Conservation (phyloP, 2,329 filamentous ascomycete species). For the Sarocladiaceae sp. region DNA sequence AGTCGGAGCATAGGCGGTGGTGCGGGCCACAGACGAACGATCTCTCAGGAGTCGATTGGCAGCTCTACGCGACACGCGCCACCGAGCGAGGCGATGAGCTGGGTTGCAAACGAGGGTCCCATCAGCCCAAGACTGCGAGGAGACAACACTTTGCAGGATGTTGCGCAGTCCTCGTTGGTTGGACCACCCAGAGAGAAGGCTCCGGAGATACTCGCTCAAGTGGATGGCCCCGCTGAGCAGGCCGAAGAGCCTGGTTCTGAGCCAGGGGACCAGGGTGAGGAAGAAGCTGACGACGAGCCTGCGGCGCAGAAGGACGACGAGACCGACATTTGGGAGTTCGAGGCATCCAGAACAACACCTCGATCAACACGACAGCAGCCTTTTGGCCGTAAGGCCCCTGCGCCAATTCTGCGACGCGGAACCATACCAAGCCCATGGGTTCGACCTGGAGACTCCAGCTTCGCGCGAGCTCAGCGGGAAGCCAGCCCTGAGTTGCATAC, state of each 20-base stretch:
- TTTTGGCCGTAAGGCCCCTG: constrained; percentile 21
- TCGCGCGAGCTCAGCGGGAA: background rate
- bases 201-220: background rate
- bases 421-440: constrained; percentile 31
- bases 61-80: constrained; percentile 27
- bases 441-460: background rate
- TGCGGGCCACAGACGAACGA: constrained; percentile 5
- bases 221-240: background rate
- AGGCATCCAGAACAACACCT: constrained; percentile 42
- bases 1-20: constrained; percentile 18
- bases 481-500: constrained; percentile 6
- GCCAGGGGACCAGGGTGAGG: constrained; percentile 9
- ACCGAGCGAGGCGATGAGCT: constrained; percentile 35
- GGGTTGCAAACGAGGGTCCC: constrained; percentile 32
- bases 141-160: constrained; percentile 26
- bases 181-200: background rate
- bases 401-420: constrained; percentile 16
- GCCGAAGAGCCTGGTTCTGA: too few species aligned
- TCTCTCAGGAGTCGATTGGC: constrained; percentile 20
- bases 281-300: constrained; percentile 12
- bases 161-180: constrained; percentile 15
- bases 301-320: constrained; percentile 30
- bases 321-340: constrained; percentile 51
- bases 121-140: constrained; percentile 29
- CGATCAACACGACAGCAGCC: constrained; percentile 22